Conservation (phyloP, 2,329 filamentous ascomycete species). For the Ophiognomonia clavigignenti-juglandacearum region DNA sequence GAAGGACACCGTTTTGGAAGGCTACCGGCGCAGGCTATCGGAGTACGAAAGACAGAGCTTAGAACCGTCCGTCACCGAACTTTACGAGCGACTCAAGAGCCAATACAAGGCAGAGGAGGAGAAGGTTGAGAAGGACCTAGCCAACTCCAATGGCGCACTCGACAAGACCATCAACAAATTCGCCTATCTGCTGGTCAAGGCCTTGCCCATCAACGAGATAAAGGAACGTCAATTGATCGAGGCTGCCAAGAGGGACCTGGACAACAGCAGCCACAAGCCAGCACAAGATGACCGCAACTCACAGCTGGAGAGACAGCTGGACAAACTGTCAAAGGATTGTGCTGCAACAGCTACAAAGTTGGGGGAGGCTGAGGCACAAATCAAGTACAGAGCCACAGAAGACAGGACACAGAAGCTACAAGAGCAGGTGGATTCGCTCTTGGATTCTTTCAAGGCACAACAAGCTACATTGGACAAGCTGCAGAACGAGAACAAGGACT, state of each 20-base stretch:
- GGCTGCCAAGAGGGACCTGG: background rate
- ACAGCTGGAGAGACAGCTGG: slow-evolving; percentile 7
- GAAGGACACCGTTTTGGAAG: slow-evolving; percentile 6
- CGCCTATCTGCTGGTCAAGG: background rate
- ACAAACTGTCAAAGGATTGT: background rate
- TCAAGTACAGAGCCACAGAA: background rate
- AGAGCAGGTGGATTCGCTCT: background rate
- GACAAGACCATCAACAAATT: background rate
- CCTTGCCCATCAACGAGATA: slow-evolving; percentile 7
- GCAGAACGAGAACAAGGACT: background rate
- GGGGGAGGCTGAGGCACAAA: background rate
- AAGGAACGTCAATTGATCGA: slow-evolving; percentile 11
- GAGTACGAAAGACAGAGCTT: slow-evolving; percentile 4
- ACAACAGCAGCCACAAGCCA: background rate
- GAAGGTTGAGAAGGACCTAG: slow-evolving; percentile 5
- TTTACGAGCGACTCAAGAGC: background rate
- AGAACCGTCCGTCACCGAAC: slow-evolving; percentile 7
- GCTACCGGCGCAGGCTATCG: slow-evolving; percentile 3
- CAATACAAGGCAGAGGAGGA: slow-evolving; percentile 1
- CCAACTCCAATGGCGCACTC: background rate
- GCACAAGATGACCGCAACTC: background rate
- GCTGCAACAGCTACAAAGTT: background rate
- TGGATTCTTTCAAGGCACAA: background rate
- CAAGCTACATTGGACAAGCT: background rate
- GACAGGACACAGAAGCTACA: background rate